Percentiles rank a stretch among this genome's conserved stretches.
Conservation (phyloP, 1,284 basidiomycete genomes). For the Cutaneotrichosporon dermatis region DNA sequence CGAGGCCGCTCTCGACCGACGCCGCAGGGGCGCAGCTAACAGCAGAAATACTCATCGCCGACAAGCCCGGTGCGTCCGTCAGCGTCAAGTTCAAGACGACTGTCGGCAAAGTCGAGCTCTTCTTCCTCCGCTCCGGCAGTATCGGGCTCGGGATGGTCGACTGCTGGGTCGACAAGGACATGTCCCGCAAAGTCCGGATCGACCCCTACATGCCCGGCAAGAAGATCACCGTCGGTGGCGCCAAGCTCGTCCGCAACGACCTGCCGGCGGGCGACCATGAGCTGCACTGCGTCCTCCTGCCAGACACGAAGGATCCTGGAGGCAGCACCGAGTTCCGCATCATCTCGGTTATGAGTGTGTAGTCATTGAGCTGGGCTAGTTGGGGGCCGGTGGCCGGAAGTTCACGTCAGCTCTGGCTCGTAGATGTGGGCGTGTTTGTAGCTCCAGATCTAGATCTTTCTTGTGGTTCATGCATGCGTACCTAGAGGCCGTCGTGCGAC, state of each 20-base stretch:
- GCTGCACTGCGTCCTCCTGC: constrained; percentile 9
- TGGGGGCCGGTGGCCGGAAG: no score
- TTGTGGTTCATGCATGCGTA: no score
- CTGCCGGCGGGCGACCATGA: not conserved
- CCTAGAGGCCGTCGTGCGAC: no score
- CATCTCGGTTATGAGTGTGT: constrained; percentile 11
- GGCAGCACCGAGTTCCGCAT: constrained; percentile 13
- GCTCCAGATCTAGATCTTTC: no score
- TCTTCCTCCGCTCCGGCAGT: constrained; percentile 32
- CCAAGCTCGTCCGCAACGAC: not conserved
- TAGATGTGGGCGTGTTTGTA: no score
- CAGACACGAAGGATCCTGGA: constrained; percentile 4
- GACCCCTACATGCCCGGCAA: no score
- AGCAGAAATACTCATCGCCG: constrained; percentile 39
- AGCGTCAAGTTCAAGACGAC: constrained; percentile 31
- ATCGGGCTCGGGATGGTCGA: constrained; percentile 34
- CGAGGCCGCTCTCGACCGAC: not conserved
- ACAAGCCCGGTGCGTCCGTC: constrained; percentile 36
- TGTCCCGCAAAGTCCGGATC: constrained; percentile 11
- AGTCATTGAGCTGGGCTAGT: not conserved
- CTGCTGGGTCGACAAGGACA: constrained; percentile 46
- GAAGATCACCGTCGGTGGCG: constrained; percentile 15
- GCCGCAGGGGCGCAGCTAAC: not conserved
- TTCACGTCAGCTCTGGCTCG: no score
- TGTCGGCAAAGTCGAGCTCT: constrained; percentile 32